Conservation (phyloP, 768 basidiomycete genomes). For the Podaxis sp. region DNA sequence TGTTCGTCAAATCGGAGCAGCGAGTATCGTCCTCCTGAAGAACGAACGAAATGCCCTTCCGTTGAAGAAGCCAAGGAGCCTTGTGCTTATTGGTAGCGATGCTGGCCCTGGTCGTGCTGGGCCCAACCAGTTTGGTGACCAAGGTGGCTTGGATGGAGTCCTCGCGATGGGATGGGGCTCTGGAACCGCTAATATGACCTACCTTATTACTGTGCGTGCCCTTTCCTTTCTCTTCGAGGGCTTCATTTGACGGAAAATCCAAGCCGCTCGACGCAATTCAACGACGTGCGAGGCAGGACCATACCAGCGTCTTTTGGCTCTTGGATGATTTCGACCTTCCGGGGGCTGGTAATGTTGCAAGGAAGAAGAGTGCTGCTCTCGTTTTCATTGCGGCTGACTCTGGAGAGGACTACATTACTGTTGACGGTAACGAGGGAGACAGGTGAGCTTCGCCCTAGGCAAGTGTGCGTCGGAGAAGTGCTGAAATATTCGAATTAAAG, state of each 20-base stretch:
- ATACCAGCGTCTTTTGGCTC: constrained; percentile 62
- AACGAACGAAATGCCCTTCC: constrained; percentile 58
- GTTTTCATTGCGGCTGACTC: constrained; percentile 84
- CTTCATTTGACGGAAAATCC: background rate
- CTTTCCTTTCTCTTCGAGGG: background rate
- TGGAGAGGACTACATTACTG: constrained; percentile 78
- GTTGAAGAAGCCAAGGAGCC: constrained; percentile 50
- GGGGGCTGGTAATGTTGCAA: constrained; percentile 42
- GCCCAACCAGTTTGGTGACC: constrained; percentile 67
- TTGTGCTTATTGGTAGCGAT: constrained; percentile 62
- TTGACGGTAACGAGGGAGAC: constrained; percentile 78
- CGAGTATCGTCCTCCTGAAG: constrained; percentile 74
- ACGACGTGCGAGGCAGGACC: constrained; percentile 58
- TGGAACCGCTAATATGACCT: constrained; percentile 75
- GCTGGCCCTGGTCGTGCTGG: constrained; percentile 61
- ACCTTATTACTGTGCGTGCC: constrained; percentile 63
- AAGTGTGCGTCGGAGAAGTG: background rate
- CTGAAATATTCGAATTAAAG: constrained; percentile 18
- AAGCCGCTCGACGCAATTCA: constrained; percentile 83
- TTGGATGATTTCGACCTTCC: constrained; percentile 65
- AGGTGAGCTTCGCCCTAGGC: constrained; percentile 30
- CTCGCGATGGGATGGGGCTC: constrained; percentile 94
- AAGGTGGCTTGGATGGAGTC: constrained; percentile 60
- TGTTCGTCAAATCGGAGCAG: constrained; percentile 69
- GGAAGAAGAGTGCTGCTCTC: constrained; percentile 56